Conservation (phyloP, 1,284 basidiomycete genomes). For the Exsudoporus floridanus region DNA sequence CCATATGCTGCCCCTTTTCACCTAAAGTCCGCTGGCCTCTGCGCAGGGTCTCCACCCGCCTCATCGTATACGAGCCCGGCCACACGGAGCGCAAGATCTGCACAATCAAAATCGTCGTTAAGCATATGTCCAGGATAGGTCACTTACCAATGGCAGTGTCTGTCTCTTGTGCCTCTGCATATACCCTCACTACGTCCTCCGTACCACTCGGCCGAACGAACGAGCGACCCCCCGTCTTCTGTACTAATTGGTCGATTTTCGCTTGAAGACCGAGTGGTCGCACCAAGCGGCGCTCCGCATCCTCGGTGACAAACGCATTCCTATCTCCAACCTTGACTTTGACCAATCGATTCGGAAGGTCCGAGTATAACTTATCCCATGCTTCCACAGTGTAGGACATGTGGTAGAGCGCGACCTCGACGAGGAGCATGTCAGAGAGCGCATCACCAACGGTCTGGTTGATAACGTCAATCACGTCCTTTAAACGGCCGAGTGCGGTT, state of each 20-base stretch:
- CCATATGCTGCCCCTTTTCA: slow-evolving; percentile 26
- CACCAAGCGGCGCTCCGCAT: slow-evolving; percentile 89
- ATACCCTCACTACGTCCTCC: slow-evolving; percentile 97
- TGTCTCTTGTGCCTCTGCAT: slow-evolving; percentile 84
- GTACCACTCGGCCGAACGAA: slow-evolving; percentile 98
- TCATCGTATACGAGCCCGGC: slow-evolving; percentile 82
- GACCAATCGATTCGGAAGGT: slow-evolving; percentile 95
- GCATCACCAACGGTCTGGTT: slow-evolving; percentile 99
- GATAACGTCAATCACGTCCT: slow-evolving; percentile 81
- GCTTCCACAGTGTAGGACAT: slow-evolving; percentile 81
- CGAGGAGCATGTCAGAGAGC: slow-evolving; percentile 93
- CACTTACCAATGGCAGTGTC: slow-evolving; percentile 80
- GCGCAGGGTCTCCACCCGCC: slow-evolving; percentile 65
- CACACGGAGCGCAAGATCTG: slow-evolving; percentile 81
- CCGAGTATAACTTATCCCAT: slow-evolving; percentile 94
- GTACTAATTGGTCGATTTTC: slow-evolving; percentile 86
- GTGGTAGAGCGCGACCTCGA: slow-evolving; percentile 90
- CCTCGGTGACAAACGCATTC: slow-evolving; percentile 84
- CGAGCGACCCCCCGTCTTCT: slow-evolving; percentile 82
- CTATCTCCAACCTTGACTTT: slow-evolving; percentile 91
- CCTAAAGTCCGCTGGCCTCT: slow-evolving; percentile 70
- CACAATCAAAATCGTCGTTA: slow-evolving; percentile 7
- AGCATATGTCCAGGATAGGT: background rate
- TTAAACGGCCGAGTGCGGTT: slow-evolving; percentile 75
- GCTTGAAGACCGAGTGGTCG: slow-evolving; percentile 80